These are phyloP conservation scores for Jacaranda mimosifolia DNA, from an alignment of 257 asterid genomes.

Conservation along the genomic window DNA sequence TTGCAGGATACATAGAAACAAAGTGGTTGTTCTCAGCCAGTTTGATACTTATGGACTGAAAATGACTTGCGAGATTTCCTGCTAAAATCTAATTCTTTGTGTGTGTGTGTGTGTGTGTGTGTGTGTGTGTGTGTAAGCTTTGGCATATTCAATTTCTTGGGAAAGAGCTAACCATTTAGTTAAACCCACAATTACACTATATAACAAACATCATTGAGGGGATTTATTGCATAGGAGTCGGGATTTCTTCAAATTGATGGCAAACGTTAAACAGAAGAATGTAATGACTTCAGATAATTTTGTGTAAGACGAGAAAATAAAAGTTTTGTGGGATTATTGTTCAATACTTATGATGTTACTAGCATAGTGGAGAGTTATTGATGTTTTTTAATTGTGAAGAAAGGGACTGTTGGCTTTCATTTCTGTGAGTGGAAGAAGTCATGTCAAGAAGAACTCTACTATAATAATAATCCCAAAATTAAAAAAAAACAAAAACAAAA, in stretches of 20 bases:
- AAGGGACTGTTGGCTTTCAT: slow-evolving; percentile 25
- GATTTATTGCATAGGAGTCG: neutral
- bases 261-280: neutral
- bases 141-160: neutral
- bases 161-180: neutral
- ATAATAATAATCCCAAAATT: neutral
- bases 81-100: neutral
- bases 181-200: neutral
- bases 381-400: slow-evolving; percentile 32
- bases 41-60: neutral
- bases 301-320: neutral
- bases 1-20: neutral
- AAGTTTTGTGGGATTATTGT: neutral
- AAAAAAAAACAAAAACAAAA: neutral
- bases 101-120: too few species aligned
- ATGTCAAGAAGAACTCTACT: neutral
- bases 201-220: neutral
- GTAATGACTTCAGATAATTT: neutral
- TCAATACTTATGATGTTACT: neutral
- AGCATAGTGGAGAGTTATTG: neutral
- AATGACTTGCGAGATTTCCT: neutral
- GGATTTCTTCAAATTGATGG: neutral
- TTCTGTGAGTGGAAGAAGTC: neutral
- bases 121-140: too few species aligned
- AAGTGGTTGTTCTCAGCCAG: neutral